Evolutionary conservation across 2,329 filamentous ascomycete genomes (phyloP).

Genomic region (Paecilomyces fulvus): DNA sequence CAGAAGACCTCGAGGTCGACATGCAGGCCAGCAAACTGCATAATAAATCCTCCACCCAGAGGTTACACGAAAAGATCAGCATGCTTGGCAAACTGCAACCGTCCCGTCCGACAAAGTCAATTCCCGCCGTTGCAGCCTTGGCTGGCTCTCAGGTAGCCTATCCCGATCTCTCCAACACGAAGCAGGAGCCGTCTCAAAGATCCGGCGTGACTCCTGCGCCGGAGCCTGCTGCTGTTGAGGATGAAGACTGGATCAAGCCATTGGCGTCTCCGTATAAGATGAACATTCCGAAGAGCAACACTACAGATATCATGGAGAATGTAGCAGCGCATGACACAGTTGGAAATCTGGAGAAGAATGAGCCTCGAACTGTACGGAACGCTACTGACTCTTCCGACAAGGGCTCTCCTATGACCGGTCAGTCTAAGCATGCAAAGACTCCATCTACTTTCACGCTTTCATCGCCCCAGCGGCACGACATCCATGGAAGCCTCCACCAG

Average conservation of each 20-base stretch:
- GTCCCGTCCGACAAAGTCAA: constrained; percentile 38
- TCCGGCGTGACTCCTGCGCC: constrained; percentile 12
- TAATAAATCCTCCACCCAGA: constrained; percentile 87
- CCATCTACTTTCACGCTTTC: constrained; percentile 52
- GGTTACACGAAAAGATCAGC: constrained; percentile 86
- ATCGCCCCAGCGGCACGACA: constrained; percentile 39
- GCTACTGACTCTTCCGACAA: constrained; percentile 15
- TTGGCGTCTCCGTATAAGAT: constrained; percentile 40
- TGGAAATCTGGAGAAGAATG: constrained; percentile 40
- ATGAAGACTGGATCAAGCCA: constrained; percentile 55
- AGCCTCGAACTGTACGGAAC: constrained; percentile 34
- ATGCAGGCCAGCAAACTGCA: constrained; percentile 51
- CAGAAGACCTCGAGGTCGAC: constrained; percentile 41
- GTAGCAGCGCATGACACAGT: constrained; percentile 43
- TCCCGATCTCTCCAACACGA: constrained; percentile 24
- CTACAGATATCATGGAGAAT: constrained; percentile 54
- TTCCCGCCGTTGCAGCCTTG: constrained; percentile 24
- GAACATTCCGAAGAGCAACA: constrained; percentile 51
- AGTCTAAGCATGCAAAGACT: constrained; percentile 49
- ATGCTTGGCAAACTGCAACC: constrained; percentile 53
- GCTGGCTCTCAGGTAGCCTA: constrained; percentile 26
- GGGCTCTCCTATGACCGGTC: constrained; percentile 11
- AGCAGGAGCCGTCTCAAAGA: constrained; percentile 15
- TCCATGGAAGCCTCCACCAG: constrained; percentile 38
- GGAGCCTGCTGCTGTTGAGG: constrained; percentile 29